phyloP scores from a whole-genome alignment of 768 basidiomycete genomes.

The Termitomyces sp. region DNA sequence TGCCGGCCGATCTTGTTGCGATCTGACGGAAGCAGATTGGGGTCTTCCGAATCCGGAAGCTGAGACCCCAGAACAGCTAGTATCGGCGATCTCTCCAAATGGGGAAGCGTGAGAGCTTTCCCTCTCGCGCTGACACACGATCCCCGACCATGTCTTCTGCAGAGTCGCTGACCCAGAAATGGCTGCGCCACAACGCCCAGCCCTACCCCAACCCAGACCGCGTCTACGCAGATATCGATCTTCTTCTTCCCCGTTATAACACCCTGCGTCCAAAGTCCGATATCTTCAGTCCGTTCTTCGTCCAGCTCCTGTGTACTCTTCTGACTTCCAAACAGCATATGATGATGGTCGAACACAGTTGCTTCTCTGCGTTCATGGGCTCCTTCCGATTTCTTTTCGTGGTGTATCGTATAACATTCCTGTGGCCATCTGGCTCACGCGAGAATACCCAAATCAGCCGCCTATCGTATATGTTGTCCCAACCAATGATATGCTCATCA shows the following conservation, averaged over 20 bases:
- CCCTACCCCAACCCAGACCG: constrained; percentile 51
- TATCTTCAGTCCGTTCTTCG: constrained; percentile 56
- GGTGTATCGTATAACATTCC: constrained; percentile 88
- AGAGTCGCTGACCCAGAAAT: constrained; percentile 43
- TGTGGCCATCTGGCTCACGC: constrained; percentile 80
- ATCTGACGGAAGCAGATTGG: constrained; percentile 19
- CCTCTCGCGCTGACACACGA: constrained; percentile 1
- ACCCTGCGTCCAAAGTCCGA: constrained; percentile 76
- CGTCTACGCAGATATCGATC: constrained; percentile 60
- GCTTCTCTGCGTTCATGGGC: constrained; percentile 85
- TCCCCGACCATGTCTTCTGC: constrained; percentile 11
- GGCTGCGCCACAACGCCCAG: constrained; percentile 62
- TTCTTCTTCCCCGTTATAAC: constrained; percentile 45
- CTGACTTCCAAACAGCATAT: constrained; percentile 50
- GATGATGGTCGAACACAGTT: constrained; percentile 94
- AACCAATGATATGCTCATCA: constrained; percentile 85
- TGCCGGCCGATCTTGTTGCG: constrained; percentile 16
- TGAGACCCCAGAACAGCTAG: constrained; percentile 14
- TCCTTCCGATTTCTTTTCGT: constrained; percentile 82
- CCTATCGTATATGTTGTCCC: constrained; percentile 92
- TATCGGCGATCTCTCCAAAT: constrained; percentile 10
- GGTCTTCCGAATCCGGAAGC: constrained; percentile 12
- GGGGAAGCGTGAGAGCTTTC: constrained; percentile 10
- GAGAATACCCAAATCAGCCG: constrained; percentile 75
- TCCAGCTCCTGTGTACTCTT: background rate